phyloP scores from a whole-genome alignment of 2,329 filamentous ascomycete genomes.

The Aspergillus jensenii region DNA sequence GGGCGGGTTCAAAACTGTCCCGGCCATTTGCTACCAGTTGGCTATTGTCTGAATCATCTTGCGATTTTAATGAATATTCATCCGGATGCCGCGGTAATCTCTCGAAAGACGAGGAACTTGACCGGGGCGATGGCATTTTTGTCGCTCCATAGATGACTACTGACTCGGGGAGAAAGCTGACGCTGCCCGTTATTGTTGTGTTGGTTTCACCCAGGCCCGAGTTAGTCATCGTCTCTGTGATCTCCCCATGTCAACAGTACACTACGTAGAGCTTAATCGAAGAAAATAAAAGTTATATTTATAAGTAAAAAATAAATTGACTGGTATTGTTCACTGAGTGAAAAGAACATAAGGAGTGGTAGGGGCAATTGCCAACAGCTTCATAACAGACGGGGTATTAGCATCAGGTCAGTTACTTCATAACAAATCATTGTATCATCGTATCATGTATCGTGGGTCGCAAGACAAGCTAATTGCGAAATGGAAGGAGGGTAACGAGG shows the following conservation, averaged over 20 bases:
- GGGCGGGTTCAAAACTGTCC: conserved; percentile 20
- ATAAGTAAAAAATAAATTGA: too few species aligned
- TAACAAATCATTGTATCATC: not conserved
- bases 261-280: too few species aligned
- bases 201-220: not conserved
- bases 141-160: conserved; percentile 2
- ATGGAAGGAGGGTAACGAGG: too few species aligned
- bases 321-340: too few species aligned
- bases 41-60: conserved; percentile 11
- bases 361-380: conserved; percentile 13
- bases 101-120: conserved; percentile 17
- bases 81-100: conserved; percentile 9
- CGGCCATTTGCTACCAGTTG: conserved; percentile 15
- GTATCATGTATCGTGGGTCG: not conserved
- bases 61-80: conserved; percentile 13
- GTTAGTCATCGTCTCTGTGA: conserved; percentile 14
- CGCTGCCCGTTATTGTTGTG: not conserved
- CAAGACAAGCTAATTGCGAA: too few species aligned
- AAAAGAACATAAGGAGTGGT: not conserved
- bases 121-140: conserved; percentile 12
- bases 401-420: not conserved
- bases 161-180: not conserved
- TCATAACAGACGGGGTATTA: not conserved
- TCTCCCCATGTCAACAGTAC: too few species aligned
- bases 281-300: too few species aligned